These are phyloP conservation scores for Corylus heterophylla DNA, from an alignment of 306 rosid genomes.

Conservation along the genomic window DNA sequence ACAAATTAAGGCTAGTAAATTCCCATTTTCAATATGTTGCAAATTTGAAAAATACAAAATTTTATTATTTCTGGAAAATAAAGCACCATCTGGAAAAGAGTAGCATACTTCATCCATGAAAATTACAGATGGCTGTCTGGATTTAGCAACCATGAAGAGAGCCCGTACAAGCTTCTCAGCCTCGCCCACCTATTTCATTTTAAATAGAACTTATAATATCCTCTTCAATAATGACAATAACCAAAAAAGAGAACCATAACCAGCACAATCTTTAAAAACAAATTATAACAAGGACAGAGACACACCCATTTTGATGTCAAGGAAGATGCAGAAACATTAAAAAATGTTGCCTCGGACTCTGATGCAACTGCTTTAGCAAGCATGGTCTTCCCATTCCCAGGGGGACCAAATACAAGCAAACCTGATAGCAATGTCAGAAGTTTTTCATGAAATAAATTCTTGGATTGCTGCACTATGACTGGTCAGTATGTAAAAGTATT, in stretches of 20 bases:
- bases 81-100: neutral
- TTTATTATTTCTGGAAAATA: neutral
- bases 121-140: conserved; percentile 95
- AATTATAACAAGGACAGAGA: conserved; percentile 27
- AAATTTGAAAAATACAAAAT: neutral
- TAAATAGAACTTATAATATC: conserved; percentile 30
- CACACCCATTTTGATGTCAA: conserved; percentile 96
- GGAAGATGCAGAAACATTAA: conserved; percentile 86
- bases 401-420: conserved; percentile 96
- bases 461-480: neutral
- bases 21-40: neutral
- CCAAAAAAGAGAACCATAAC: neutral
- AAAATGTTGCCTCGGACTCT: conserved; percentile 95
- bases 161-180: conserved; percentile 94
- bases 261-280: conserved; percentile 17
- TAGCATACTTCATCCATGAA: conserved; percentile 87
- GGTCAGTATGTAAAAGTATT: neutral
- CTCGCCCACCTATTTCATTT: conserved; percentile 78
- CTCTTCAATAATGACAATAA: conserved; percentile 22
- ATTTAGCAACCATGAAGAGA: conserved; percentile 87
- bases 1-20: conserved; percentile 1
- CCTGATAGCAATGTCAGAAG: conserved; percentile 48
- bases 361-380: conserved; percentile 99
- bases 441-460: conserved; percentile 10
- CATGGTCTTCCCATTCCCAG: conserved; percentile 99